Conservation (phyloP, 192 early-diverging fungal species). For the Podila verticillata region DNA sequence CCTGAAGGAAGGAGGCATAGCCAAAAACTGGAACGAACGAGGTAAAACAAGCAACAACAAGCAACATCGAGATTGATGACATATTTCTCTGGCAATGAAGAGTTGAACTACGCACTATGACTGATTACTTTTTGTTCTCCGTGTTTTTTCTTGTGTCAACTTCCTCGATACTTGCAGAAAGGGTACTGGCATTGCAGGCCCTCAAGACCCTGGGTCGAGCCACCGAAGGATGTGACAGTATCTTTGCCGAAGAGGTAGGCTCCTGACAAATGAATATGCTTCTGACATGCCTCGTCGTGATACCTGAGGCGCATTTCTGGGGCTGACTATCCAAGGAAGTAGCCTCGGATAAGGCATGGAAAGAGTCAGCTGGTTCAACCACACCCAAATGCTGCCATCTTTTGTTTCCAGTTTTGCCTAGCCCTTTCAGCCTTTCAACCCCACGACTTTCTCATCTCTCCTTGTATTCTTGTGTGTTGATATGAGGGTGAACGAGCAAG, state of each 20-base stretch:
- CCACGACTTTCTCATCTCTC: no score
- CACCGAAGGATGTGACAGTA: slow-evolving; percentile 60
- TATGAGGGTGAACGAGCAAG: no score
- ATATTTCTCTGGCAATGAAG: not conserved
- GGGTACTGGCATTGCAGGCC: slow-evolving; percentile 56
- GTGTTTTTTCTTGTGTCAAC: not conserved
- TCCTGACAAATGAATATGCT: slow-evolving; percentile 44
- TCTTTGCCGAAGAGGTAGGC: slow-evolving; percentile 66
- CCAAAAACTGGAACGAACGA: slow-evolving; percentile 38
- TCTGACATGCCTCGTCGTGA: not conserved
- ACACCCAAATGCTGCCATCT: no score
- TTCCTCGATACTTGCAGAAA: slow-evolving; percentile 47
- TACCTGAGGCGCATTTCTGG: no score
- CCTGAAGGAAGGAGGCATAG: slow-evolving; percentile 41
- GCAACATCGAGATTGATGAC: no score
- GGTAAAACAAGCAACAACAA: slow-evolving; percentile 5
- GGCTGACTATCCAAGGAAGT: no score
- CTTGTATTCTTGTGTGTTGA: no score
- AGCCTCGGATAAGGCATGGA: no score
- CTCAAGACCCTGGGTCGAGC: slow-evolving; percentile 71
- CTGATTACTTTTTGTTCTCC: not conserved
- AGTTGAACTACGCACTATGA: not conserved
- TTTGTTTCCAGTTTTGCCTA: no score
- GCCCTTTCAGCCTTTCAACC: no score
- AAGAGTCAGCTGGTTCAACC: no score